A percentile compares a stretch with the other conserved stretches of the same genome.
phyloP scores from a whole-genome alignment of 2,329 filamentous ascomycete species.

The Hyphodiscus sp. region DNA sequence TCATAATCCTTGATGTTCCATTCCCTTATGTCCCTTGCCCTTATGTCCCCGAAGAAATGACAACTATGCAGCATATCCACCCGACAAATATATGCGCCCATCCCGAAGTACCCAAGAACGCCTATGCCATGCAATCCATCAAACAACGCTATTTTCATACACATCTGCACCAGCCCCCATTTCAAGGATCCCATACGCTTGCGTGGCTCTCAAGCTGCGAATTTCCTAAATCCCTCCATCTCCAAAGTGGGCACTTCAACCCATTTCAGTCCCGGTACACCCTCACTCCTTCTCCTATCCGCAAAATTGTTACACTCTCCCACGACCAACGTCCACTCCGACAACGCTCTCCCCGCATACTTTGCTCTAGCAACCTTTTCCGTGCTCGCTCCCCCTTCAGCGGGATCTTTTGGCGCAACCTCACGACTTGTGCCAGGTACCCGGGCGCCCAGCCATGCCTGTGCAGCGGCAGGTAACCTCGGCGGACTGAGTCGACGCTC shows the following conservation, averaged over 20 bases:
- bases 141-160: neutral
- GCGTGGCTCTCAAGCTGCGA: conserved; percentile 8
- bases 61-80: neutral
- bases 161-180: neutral
- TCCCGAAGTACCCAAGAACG: neutral
- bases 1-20: neutral
- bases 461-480: conserved; percentile 63
- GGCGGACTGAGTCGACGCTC: conserved; percentile 62
- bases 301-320: conserved; percentile 78
- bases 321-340: conserved; percentile 71
- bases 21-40: neutral
- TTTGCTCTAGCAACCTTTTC: conserved; percentile 37
- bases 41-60: neutral
- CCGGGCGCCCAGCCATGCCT: conserved; percentile 48
- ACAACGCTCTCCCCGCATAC: conserved; percentile 66
- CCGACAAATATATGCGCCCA: neutral
- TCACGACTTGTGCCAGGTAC: conserved; percentile 23
- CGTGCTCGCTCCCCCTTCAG: conserved; percentile 5
- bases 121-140: neutral
- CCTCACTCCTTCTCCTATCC: conserved; percentile 68
- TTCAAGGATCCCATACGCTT: neutral
- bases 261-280: conserved; percentile 56
- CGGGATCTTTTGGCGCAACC: conserved; percentile 22
- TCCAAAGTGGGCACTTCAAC: conserved; percentile 64
- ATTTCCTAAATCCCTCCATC: conserved; percentile 53